A percentile compares a stretch with the other conserved stretches of the same genome.
phyloP scores from a whole-genome alignment of 129 eudicot species.

The Helianthus tuberosus region DNA sequence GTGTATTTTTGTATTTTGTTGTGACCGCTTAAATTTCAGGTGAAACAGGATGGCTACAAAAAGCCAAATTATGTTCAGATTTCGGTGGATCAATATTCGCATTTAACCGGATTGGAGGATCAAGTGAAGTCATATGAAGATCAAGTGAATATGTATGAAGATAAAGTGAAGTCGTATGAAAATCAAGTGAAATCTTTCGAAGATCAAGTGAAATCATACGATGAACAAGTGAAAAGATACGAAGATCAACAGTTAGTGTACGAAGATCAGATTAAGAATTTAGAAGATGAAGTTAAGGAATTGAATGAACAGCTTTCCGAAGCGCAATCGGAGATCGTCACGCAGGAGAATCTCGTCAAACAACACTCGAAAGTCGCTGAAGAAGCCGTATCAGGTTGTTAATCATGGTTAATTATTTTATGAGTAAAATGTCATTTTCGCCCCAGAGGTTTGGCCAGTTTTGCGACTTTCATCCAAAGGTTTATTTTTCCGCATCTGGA shows the following conservation, averaged over 20 bases:
- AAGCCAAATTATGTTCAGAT: conserved; percentile 89
- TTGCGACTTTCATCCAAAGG: too few species aligned
- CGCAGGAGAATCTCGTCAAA: conserved; percentile 84
- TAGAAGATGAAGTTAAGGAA: conserved; percentile 77
- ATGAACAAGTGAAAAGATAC: conserved; percentile 64
- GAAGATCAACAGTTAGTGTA: conserved; percentile 54
- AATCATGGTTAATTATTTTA: background rate
- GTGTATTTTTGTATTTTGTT: background rate
- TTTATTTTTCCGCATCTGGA: too few species aligned
- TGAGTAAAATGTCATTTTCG: too few species aligned
- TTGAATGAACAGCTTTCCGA: conserved; percentile 76
- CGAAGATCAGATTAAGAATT: conserved; percentile 67
- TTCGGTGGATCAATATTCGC: conserved; percentile 84
- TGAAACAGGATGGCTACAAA: conserved; percentile 62
- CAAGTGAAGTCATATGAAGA: conserved; percentile 53
- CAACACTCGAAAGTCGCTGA: conserved; percentile 98
- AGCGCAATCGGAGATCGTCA: conserved; percentile 73
- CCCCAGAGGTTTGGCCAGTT: too few species aligned
- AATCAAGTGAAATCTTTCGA: conserved; percentile 32
- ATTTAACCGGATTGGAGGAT: conserved; percentile 89
- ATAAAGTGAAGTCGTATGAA: conserved; percentile 60
- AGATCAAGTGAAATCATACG: conserved; percentile 35
- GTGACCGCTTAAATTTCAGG: conserved; percentile 35
- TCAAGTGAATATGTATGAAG: conserved; percentile 58
- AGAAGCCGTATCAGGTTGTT: conserved; percentile 94